These are phyloP conservation scores for Tremella yokohamensis DNA, from an alignment of 768 basidiomycete genomes.

Conservation along the genomic window DNA sequence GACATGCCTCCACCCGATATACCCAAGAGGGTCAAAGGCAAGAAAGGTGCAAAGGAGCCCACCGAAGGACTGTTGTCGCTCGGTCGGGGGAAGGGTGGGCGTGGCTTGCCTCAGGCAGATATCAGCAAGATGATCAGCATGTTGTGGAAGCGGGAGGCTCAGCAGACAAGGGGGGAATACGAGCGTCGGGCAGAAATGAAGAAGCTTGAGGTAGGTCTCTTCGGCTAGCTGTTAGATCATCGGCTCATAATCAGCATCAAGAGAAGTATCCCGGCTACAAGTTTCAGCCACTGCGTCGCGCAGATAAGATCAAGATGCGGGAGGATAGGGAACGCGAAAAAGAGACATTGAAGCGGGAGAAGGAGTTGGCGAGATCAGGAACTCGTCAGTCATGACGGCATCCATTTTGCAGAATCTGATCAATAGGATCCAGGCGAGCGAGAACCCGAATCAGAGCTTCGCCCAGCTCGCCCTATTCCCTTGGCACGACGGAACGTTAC, in stretches of 20 bases:
- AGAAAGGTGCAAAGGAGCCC: slow-evolving; percentile 33
- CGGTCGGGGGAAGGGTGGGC: slow-evolving; percentile 40
- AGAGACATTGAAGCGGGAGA: slow-evolving; percentile 27
- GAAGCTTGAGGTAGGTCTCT: slow-evolving; percentile 50
- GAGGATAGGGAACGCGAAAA: slow-evolving; percentile 38
- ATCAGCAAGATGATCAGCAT: slow-evolving; percentile 63
- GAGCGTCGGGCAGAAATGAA: slow-evolving; percentile 41
- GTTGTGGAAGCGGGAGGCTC: slow-evolving; percentile 63
- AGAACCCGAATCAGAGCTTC: slow-evolving; percentile 5
- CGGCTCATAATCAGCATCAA: slow-evolving; percentile 34
- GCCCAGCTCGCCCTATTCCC: slow-evolving; percentile 15
- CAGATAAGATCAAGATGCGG: slow-evolving; percentile 39
- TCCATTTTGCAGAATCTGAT: not conserved
- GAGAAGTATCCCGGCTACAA: slow-evolving; percentile 46
- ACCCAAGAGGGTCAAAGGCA: slow-evolving; percentile 20
- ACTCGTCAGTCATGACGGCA: slow-evolving; percentile 13
- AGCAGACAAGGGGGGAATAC: slow-evolving; percentile 54
- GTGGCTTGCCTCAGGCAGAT: slow-evolving; percentile 59
- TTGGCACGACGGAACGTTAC: slow-evolving; percentile 2
- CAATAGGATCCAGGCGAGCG: not conserved
- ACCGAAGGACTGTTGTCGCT: slow-evolving; percentile 29
- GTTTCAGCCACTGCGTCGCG: slow-evolving; percentile 46
- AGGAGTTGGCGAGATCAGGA: slow-evolving; percentile 11
- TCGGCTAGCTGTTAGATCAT: not conserved
- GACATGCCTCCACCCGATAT: slow-evolving; percentile 34